Evolutionary conservation across 495 filamentous ascomycete genomes (phyloP).

Genomic region (Penicillium pulvis): DNA sequence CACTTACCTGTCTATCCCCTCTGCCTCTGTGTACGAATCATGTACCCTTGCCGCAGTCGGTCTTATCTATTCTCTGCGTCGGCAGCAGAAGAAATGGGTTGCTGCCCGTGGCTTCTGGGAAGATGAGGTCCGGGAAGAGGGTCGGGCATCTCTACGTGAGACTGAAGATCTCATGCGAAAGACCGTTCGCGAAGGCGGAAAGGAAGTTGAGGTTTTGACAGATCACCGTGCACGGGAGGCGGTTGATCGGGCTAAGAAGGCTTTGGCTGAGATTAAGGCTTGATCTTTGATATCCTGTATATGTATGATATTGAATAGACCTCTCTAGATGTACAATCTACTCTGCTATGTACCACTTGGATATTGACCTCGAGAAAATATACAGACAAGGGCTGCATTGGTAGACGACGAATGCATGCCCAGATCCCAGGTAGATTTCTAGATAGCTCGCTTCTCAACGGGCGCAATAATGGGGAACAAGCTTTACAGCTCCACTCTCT

Average conservation of each 20-base stretch:
- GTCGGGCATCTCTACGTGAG: conserved; percentile 67
- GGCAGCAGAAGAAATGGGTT: conserved; percentile 82
- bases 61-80: conserved; percentile 67
- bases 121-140: conserved; percentile 76
- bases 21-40: conserved; percentile 67
- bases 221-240: conserved; percentile 51
- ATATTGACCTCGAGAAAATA: too few relatives aligned
- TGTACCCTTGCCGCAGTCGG: conserved; percentile 80
- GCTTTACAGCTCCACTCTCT: not conserved
- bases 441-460: not conserved
- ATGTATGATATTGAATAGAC: conserved; percentile 27
- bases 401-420: not conserved
- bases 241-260: conserved; percentile 55
- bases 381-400: too few relatives aligned
- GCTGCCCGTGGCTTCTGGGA: conserved; percentile 69
- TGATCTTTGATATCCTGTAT: conserved; percentile 22
- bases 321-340: conserved; percentile 25
- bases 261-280: conserved; percentile 49
- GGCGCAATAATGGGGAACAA: not conserved
- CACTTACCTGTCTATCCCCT: conserved; percentile 63
- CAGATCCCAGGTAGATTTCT: not conserved
- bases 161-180: conserved; percentile 65
- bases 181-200: conserved; percentile 54
- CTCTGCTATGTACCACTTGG: conserved; percentile 7
- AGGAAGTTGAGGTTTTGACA: conserved; percentile 34